Evolutionary conservation across 2,329 filamentous ascomycete species (phyloP).

Genomic region (Penicillium sp.): DNA sequence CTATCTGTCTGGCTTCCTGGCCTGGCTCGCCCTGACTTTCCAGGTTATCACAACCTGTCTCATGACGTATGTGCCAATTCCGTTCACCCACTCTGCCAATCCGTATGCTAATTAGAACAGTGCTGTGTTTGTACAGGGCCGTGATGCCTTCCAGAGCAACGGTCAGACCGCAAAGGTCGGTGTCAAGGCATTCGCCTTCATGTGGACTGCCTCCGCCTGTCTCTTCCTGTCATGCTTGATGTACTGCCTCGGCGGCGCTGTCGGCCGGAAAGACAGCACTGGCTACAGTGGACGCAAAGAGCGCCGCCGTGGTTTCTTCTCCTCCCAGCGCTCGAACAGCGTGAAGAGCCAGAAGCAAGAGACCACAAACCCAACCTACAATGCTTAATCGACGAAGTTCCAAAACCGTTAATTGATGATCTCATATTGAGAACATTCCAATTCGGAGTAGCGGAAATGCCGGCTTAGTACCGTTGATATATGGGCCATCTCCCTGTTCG

Average conservation of each 20-base stretch:
- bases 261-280: conserved; percentile 28
- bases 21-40: conserved; percentile 58
- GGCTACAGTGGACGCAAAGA: conserved; percentile 41
- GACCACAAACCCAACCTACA: not conserved
- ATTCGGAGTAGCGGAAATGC: not conserved
- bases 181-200: conserved; percentile 61
- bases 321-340: conserved; percentile 30
- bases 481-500: not conserved
- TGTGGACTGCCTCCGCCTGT: conserved; percentile 60
- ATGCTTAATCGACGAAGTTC: conserved; percentile 20
- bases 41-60: conserved; percentile 58
- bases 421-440: too few relatives aligned
- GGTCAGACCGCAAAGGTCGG: conserved; percentile 55
- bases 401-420: too few relatives aligned
- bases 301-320: conserved; percentile 42
- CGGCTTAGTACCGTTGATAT: conserved; percentile 2
- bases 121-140: conserved; percentile 60
- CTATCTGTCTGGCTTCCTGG: conserved; percentile 55
- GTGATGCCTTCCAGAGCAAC: conserved; percentile 55
- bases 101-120: conserved; percentile 39
- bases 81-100: not conserved
- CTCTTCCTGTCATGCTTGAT: conserved; percentile 58
- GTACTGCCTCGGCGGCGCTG: conserved; percentile 54
- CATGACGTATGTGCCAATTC: conserved; percentile 60
- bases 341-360: conserved; percentile 32